A percentile compares a stretch with the other conserved stretches of the same genome.
Conservation (phyloP, 2,329 filamentous ascomycete species). For the Pseudovirgaria hyperparasitica region DNA sequence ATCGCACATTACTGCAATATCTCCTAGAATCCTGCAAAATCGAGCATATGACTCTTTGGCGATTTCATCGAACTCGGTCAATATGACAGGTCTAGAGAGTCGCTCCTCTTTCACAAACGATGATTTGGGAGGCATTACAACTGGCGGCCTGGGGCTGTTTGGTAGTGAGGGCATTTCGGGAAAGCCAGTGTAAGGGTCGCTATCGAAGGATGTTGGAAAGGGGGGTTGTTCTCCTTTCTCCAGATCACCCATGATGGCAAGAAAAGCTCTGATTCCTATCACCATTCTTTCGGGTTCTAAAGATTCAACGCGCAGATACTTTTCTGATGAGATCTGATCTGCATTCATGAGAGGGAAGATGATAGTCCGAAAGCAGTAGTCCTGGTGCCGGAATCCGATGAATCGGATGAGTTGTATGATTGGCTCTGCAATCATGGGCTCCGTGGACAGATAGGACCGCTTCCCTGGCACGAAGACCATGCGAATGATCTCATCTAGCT, state of each 20-base stretch:
- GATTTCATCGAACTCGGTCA: constrained; percentile 54
- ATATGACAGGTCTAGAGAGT: constrained; percentile 51
- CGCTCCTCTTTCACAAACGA: constrained; percentile 45
- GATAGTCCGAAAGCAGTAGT: constrained; percentile 82
- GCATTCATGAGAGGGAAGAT: constrained; percentile 95
- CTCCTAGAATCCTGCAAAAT: constrained; percentile 90
- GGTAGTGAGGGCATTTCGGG: constrained; percentile 19
- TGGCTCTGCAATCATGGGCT: constrained; percentile 73
- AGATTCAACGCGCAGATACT: constrained; percentile 77
- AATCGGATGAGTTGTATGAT: constrained; percentile 89
- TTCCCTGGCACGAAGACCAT: constrained; percentile 72
- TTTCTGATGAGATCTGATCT: constrained; percentile 66
- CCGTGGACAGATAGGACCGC: constrained; percentile 68
- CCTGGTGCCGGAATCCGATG: constrained; percentile 85
- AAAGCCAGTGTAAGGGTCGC: constrained; percentile 30
- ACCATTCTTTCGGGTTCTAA: constrained; percentile 94
- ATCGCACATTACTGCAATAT: constrained; percentile 92
- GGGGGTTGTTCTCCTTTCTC: constrained; percentile 77
- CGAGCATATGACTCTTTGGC: constrained; percentile 75
- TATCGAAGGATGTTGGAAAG: constrained; percentile 58
- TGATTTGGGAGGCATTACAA: constrained; percentile 20
- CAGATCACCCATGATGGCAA: constrained; percentile 84
- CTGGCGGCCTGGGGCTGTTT: constrained; percentile 19
- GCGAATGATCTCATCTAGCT: constrained; percentile 80
- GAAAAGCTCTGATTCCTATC: constrained; percentile 88